phyloP scores from a whole-genome alignment of 1,139 yeast genomes.

The Wickerhamiella infanticola region DNA sequence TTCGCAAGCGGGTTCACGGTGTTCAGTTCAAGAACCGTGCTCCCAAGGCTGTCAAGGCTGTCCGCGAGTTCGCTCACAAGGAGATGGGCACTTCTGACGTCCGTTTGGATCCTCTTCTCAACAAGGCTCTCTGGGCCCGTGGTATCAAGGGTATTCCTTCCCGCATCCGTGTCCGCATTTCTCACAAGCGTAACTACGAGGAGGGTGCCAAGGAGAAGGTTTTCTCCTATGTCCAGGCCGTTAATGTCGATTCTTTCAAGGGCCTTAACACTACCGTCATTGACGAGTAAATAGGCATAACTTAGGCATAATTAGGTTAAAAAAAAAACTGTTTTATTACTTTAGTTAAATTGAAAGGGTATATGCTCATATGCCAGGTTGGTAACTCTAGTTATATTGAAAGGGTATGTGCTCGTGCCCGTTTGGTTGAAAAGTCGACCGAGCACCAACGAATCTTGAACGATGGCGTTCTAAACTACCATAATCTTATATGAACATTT shows the following conservation, averaged over 20 bases:
- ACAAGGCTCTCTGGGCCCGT: slow-evolving; percentile 98
- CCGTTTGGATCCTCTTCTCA: slow-evolving; percentile 96
- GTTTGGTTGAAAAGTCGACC: no score
- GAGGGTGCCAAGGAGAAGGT: slow-evolving; percentile 98
- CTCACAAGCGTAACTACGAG: slow-evolving; percentile 99
- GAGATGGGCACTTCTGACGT: slow-evolving; percentile 99
- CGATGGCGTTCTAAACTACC: no score
- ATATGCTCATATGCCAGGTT: not conserved
- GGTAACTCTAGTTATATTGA: not conserved
- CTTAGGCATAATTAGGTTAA: not conserved
- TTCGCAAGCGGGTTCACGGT: slow-evolving; percentile 99
- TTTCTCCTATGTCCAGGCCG: slow-evolving; percentile 97
- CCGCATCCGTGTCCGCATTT: slow-evolving; percentile 97
- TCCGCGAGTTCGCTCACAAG: slow-evolving; percentile 95
- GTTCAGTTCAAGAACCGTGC: slow-evolving; percentile 99
- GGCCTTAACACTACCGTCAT: slow-evolving; percentile 97
- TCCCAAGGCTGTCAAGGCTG: slow-evolving; percentile 98
- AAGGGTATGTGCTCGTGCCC: no score
- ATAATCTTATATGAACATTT: not conserved
- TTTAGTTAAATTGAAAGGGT: not conserved
- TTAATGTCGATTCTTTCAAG: slow-evolving; percentile 85
- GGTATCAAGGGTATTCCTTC: slow-evolving; percentile 98
- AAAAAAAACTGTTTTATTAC: not conserved
- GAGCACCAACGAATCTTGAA: no score
- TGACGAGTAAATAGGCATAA: slow-evolving; percentile 16